A percentile compares a stretch with the other conserved stretches of the same genome.
Conservation (phyloP, 129 eudicot species). For the Flaveria ramosissima region DNA sequence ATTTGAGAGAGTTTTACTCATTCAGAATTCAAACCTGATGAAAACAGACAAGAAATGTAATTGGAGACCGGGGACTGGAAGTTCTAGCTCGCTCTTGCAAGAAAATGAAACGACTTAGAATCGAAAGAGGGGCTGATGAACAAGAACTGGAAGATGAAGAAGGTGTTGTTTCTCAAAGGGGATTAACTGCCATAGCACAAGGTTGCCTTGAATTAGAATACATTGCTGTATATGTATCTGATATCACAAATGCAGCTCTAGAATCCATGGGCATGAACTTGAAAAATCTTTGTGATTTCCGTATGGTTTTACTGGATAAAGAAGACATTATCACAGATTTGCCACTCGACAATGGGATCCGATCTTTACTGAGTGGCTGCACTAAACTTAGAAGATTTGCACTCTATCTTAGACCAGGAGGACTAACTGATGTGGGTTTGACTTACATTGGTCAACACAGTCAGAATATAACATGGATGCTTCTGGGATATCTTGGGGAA, state of each 20-base stretch:
- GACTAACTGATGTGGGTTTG: conserved; percentile 74
- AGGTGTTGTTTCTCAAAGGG: conserved; percentile 81
- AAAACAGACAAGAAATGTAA: conserved; percentile 76
- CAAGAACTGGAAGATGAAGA: conserved; percentile 76
- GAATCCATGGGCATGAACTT: conserved; percentile 65
- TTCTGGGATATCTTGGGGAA: conserved; percentile 78
- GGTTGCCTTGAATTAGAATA: conserved; percentile 81
- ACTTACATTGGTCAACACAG: conserved; percentile 67
- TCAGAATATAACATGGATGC: conserved; percentile 80
- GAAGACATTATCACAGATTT: conserved; percentile 67
- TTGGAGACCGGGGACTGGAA: conserved; percentile 85
- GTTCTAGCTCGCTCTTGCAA: conserved; percentile 62
- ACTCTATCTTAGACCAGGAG: conserved; percentile 77
- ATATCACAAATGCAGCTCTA: conserved; percentile 78
- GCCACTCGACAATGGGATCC: conserved; percentile 90
- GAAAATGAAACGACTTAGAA: conserved; percentile 71
- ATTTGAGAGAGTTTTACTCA: not conserved
- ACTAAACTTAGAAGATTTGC: conserved; percentile 67
- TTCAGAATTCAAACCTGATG: conserved; percentile 1
- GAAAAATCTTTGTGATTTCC: conserved; percentile 73
- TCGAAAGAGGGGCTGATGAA: conserved; percentile 90
- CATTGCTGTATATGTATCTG: conserved; percentile 82
- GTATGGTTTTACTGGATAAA: conserved; percentile 75
- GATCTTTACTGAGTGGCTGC: conserved; percentile 73
- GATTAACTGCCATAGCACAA: conserved; percentile 69